These are phyloP conservation scores for Tolypocladium paradoxum DNA, from an alignment of 2,329 filamentous ascomycete genomes.

Conservation along the genomic window DNA sequence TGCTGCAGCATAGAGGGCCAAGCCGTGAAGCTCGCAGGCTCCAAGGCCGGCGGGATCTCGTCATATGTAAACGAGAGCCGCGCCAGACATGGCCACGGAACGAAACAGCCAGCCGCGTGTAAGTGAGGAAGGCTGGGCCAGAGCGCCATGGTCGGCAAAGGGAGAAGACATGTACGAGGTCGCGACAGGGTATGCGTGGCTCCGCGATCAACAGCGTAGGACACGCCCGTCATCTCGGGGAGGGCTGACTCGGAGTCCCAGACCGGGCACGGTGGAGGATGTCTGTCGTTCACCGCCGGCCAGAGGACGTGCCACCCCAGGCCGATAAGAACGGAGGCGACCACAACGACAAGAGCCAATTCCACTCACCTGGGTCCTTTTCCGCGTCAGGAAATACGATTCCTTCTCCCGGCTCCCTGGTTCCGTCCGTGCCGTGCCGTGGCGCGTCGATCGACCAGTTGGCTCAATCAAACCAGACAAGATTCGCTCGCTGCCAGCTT, in stretches of 20 bases:
- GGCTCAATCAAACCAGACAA: background rate
- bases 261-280: background rate
- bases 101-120: background rate
- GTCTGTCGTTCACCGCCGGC: background rate
- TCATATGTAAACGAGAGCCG: background rate
- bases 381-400: background rate
- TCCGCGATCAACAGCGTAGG: background rate
- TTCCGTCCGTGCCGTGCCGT: background rate
- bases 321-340: background rate
- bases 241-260: background rate
- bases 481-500: background rate
- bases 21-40: background rate
- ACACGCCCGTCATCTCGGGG: background rate
- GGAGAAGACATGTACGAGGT: background rate
- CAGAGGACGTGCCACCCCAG: background rate
- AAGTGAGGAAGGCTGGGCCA: background rate
- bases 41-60: background rate
- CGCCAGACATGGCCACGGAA: background rate
- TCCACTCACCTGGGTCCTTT: background rate
- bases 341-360: background rate
- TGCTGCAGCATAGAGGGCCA: background rate
- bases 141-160: background rate
- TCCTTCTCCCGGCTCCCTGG: background rate
- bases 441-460: background rate
- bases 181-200: background rate